Conservation (phyloP, 1,139 yeast genomes). For the Pichia sp. region DNA sequence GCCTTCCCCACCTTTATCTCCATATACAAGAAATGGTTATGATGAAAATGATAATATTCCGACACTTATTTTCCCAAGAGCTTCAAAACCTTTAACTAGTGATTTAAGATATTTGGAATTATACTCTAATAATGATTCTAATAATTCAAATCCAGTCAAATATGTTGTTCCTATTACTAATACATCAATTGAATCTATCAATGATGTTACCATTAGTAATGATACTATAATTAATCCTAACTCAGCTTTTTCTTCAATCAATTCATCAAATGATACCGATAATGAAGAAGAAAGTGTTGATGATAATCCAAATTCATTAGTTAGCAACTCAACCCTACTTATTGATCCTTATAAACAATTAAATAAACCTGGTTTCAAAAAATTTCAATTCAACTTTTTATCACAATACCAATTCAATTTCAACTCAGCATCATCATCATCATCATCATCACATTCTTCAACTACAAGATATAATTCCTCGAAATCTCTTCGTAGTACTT, state of each 20-base stretch:
- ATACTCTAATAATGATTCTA: not conserved
- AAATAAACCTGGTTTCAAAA: conserved; percentile 37
- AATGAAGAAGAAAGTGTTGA: not conserved
- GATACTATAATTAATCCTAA: not conserved
- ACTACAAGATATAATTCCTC: conserved; percentile 1
- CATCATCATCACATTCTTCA: conserved; percentile 15
- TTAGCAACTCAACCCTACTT: conserved; percentile 40
- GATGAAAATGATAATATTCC: conserved; percentile 26
- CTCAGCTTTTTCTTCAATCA: not conserved
- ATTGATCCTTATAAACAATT: conserved; percentile 48
- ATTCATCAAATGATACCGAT: not conserved
- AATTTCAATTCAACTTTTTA: conserved; percentile 43
- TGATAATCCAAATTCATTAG: conserved; percentile 24
- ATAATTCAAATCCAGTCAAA: not conserved
- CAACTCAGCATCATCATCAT: conserved; percentile 7
- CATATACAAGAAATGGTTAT: conserved; percentile 37
- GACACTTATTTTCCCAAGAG: conserved; percentile 23
- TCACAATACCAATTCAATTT: conserved; percentile 36
- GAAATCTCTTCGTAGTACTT: conserved; percentile 20
- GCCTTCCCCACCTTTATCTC: conserved; percentile 65
- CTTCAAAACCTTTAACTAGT: conserved; percentile 17
- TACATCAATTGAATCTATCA: not conserved
- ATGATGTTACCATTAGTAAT: not conserved
- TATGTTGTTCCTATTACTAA: not conserved
- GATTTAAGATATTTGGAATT: conserved; percentile 15